phyloP scores from a whole-genome alignment of 306 rosid species.

The Medicago truncatula region DNA sequence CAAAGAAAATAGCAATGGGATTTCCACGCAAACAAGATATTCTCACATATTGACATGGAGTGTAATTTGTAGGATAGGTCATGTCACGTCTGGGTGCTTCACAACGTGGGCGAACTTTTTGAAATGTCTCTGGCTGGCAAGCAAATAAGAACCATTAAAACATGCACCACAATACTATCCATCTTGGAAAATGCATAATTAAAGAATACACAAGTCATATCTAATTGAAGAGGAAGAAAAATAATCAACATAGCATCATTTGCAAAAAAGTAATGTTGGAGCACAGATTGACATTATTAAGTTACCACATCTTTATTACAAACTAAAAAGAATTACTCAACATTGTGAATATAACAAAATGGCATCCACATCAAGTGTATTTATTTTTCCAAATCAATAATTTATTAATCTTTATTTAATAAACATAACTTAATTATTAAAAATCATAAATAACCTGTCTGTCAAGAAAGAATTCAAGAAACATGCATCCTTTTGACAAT shows the following conservation, averaged over 20 bases:
- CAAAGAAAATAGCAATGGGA: constrained; percentile 91
- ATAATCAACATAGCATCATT: constrained; percentile 8
- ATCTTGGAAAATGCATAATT: constrained; percentile 35
- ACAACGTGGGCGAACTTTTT: constrained; percentile 89
- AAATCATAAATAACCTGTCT: constrained; percentile 1
- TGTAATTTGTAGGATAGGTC: constrained; percentile 83
- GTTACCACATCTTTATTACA: neutral
- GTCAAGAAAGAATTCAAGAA: constrained; percentile 14
- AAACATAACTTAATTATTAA: constrained; percentile 18
- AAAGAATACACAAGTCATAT: neutral
- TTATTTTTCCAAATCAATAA: constrained; percentile 8
- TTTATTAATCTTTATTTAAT: constrained; percentile 16
- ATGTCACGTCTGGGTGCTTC: constrained; percentile 96
- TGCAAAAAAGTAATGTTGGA: constrained; percentile 33
- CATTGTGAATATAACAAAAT: constrained; percentile 6
- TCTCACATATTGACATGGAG: constrained; percentile 90
- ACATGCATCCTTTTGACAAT: constrained; percentile 24
- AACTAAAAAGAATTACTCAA: constrained; percentile 13
- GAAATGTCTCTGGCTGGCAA: constrained; percentile 90
- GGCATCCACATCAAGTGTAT: constrained; percentile 11
- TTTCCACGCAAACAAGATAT: constrained; percentile 96
- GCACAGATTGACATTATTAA: constrained; percentile 6
- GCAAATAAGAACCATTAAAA: constrained; percentile 35
- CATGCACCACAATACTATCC: neutral
- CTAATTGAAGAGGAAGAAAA: constrained; percentile 30